Conservation (phyloP, 495 filamentous ascomycete genomes). For the Daldinia grandis region DNA sequence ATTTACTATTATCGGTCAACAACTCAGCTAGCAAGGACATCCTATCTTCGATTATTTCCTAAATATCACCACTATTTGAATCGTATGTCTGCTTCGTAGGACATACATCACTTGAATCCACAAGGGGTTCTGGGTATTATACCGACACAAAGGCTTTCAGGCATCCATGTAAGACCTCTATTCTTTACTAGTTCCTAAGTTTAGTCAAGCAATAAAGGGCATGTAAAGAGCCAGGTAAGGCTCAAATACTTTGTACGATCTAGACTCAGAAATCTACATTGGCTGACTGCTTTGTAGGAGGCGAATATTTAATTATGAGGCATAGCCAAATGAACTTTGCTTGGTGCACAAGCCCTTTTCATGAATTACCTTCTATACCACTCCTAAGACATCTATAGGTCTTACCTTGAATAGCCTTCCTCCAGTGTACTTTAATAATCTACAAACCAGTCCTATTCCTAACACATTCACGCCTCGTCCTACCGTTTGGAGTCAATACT, state of each 20-base stretch:
- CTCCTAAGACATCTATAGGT: background rate
- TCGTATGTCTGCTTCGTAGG: background rate
- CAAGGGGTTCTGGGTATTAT: background rate
- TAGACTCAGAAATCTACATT: background rate
- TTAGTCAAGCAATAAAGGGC: background rate
- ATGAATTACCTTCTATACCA: background rate
- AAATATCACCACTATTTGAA: background rate
- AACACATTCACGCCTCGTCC: background rate
- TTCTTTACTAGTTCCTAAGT: background rate
- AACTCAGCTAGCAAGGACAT: background rate
- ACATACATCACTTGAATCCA: background rate
- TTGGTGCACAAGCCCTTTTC: background rate
- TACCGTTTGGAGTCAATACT: background rate
- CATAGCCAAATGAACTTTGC: constrained; percentile 4
- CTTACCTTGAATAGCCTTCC: background rate
- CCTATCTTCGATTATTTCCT: background rate
- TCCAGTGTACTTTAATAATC: background rate
- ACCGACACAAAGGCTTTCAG: background rate
- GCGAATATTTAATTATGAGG: background rate
- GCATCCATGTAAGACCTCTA: background rate
- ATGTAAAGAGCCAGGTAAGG: background rate
- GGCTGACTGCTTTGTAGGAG: background rate
- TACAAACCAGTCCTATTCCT: background rate
- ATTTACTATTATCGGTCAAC: background rate
- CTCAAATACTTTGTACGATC: background rate